Evolutionary conservation across 2,329 filamentous ascomycete genomes (phyloP), one percentile per base, ranked within the genome.

Genomic region (Amesomyces nigricolor): DNA sequence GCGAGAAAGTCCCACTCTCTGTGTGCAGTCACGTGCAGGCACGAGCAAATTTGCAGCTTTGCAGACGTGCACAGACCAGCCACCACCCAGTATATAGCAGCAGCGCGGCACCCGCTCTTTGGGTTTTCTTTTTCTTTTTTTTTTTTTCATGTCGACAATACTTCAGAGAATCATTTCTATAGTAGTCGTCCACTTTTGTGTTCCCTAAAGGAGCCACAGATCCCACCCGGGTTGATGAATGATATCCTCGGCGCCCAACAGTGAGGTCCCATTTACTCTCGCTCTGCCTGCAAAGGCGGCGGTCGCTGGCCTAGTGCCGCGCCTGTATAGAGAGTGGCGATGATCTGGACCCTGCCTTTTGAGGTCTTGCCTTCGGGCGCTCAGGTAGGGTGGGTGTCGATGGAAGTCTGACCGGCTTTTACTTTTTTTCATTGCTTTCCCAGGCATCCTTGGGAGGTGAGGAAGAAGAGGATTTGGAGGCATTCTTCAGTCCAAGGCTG

Each of bases 101-200:
- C 8, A 1, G 1, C 22, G 2, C 2, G 51, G 59, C 67, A 61
- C 61, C 66, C 60, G 9, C 26, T 46, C 56, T 70, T 74, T 72
- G 53, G 19, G 45, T 73, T 73, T 67, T 70, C 70, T 65, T 68
- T 71, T 76, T 75, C 76, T 73, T 32, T 76, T 81, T 73, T 76
- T 81, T 73, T 73, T 78, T 71, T 79, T 73, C 78, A 78, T 53
- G 54, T 56, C 79, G 79, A 82, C 78, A 80, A 81, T 81, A 81
- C 77, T 79, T 79, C 73, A 81, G 75, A 90, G 88, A 91, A 92
- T 92, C 89, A 89, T 89, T 95, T 95, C 88, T 95, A 91, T 91
- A 96, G 90, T 91, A 86, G 81, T 89, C 85, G 85, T 91, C 87
- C 81, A 80, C 81, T 85, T 89, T 88, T 94, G 87, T 89, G 85